Evolutionary conservation across 164 flowering plant genomes (phyloP), one percentile per base, ranked within the genome.

Genomic region (Umbellularia californica): DNA sequence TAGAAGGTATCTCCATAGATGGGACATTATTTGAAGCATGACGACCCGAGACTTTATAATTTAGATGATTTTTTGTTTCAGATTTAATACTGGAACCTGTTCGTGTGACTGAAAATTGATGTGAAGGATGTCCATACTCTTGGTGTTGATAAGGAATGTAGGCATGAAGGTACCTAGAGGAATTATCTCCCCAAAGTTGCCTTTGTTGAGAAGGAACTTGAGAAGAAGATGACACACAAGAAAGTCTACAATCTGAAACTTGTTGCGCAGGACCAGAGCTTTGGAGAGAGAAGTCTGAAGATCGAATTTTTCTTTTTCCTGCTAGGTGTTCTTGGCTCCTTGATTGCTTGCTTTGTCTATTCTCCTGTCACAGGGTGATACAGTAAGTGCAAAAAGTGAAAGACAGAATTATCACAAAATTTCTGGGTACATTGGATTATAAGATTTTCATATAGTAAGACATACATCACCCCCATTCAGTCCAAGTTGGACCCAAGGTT

Each of bases 21-120:
- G 70, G 83, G 22, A 76, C 74, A 30, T 68, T 67, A 76, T 82
- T 84, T 52, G 88, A 84, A 74, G 85, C 82, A 78, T 77, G 78
- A 20, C 84, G 77, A 20, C 84, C 75, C 24, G 72, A 84, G 71
- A 83, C 83, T 3, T 65, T 68, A 68, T 86, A 80, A 82, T 77
- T 65, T 71, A 83, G 79, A 14, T 71, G 65, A 50, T 65, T 70
- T 65, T 82, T 81, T 33, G 74, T 78, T 71, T 82, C 86, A 74
- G 83, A 79, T 74, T 81, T 87, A 58, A 72, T 69, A 68, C 75
- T 71, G 60, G 82, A 75, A 51, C 64, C 22, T 20, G 19, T 75
- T 70, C 82, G 79, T 71, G 73, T 71, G 13, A 69, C 71, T 70
- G 85, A 78, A 33, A 72, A 77, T 80, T 79, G 87, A 77, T 81